Evolutionary conservation across 1,139 yeast species (phyloP), one percentile per base, ranked within the genome.

Genomic region (Suhomyces anneliseae): DNA sequence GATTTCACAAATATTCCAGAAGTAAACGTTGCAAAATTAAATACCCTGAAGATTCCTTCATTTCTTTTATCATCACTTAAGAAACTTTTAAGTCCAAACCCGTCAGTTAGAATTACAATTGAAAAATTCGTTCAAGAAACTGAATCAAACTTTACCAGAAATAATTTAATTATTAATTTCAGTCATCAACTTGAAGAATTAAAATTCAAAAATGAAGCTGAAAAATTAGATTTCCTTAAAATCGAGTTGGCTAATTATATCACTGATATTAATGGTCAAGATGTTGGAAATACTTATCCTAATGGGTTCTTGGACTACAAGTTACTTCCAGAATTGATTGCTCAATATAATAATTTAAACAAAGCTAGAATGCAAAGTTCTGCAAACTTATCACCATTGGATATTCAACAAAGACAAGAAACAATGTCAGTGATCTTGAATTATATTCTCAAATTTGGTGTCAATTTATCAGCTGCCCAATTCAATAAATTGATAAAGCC

Each of bases 251-350:
- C 60, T 39, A 58, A 41, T 52, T 69, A 60, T 49, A 54, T 68
- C 29, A 54, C 52, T 32, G 48, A 48, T 11, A 41, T 33, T 7
- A 43, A 40, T 26, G 49, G 55, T 32, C 45, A 54, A 31, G 59
- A 58, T 8, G 45, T 43, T 6, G 52, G 44, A 7, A 63, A 31
- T 60, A 66, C 29, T 43, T 73, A 70, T 46, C 89, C 95, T 1
- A 76, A 79, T 0, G 87, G 86, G 1, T 82, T 82, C 51, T 68
- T 87, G 44, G 84, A 83, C 44, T 68, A 78, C 51, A 79, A 80
- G 54, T 68, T 89, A n/a, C 64, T 90, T 34, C 95, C 96, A 0
- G 89, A 85, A 56, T 64, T 88, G 29, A 70, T 78, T 10, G 40
- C 46, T 8, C 79, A 74, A 47, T 74, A 60, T 51, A 61, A 61